Evolutionary conservation across 768 basidiomycete species (phyloP), one percentile per base, ranked within the genome.

Genomic region (Leucosporidium yakuticum): DNA sequence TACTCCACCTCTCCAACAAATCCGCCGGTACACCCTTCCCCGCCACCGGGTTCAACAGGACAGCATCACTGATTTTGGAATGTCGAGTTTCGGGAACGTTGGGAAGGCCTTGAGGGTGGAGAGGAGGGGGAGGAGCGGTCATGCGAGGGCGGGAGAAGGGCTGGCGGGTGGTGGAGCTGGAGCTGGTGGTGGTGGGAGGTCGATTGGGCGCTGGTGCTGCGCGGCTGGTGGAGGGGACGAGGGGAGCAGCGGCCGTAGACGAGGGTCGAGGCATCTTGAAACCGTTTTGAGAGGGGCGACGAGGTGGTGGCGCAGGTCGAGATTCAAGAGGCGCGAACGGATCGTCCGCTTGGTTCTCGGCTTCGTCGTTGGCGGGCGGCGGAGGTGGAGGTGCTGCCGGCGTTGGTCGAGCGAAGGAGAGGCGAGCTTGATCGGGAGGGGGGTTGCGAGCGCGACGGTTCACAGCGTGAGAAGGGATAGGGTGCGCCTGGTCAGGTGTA

Each of bases 31-130:
- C 15, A 39, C 32, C 6, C 7, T 1, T 12, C 63, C 54, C 6
- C 2, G 17, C 39, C 14, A 12, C 44, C 11, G 70, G 70, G 36
- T 71, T 71, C 47, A 71, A 57, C 27, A 71, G 53, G 6, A 68
- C 64, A 0, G 64, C 70, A 29, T 71, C 64, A 21, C 27, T 12
- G 50, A 71, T 60, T 21, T 50, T 31, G 2, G 58, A 60, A 5
- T 61, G 57, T 19, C 70, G 64, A 1, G 70, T 71, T 32, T 71
- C 70, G 62, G 53, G 44, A 9, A 62, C 60, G 32, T 25, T 19
- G 11, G 65, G 70, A 2, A 63, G 63, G n/a, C 69, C 70, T 7
- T 57, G 20, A 21, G 20, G 47, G 51, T 60, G 56, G 4, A 44
- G 60, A 9, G 51, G 53, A 19, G 9, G 48, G 64, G 27, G 54